Percentiles rank a stretch among this genome's conserved stretches.
phyloP scores from a whole-genome alignment of 75 land plant genomes.

The Isoetes taiwanensis region DNA sequence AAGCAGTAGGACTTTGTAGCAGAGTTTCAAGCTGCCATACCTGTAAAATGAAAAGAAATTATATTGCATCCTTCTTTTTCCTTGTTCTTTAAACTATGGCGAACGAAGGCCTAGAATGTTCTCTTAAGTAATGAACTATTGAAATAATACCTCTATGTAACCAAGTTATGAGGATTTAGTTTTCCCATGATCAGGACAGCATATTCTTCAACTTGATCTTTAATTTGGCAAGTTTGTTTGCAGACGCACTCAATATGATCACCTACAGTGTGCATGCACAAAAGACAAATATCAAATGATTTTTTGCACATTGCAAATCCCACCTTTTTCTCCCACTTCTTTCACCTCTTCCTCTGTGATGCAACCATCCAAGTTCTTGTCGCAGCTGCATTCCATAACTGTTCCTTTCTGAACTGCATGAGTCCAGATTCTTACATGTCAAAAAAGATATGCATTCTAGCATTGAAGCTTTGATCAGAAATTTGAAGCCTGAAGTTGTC shows the following conservation, averaged over 20 bases:
- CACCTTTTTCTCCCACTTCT: background rate
- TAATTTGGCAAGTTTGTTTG: background rate
- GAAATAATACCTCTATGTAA: background rate
- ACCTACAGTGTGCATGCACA: background rate
- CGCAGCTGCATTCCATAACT: background rate
- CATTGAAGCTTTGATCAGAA: conserved; percentile 5
- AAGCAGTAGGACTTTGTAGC: no score
- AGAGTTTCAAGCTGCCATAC: no score
- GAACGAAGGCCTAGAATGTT: no score
- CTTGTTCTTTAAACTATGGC: no score
- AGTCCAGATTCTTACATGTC: background rate
- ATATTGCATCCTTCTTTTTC: no score
- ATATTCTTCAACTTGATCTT: conserved; percentile 4
- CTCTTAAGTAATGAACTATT: no score
- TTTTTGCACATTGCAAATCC: background rate
- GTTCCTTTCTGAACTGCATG: background rate
- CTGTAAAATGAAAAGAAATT: no score
- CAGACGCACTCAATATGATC: conserved; percentile 1
- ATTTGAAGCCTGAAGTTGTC: conserved; percentile 1
- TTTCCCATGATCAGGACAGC: conserved; percentile 2
- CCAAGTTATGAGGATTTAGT: conserved; percentile 1
- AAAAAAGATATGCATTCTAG: conserved; percentile 6
- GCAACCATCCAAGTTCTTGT: conserved; percentile 1
- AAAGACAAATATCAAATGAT: background rate
- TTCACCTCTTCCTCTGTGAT: conserved; percentile 3